Evolutionary conservation across 805 yeast species (phyloP), one percentile per base, ranked within the genome.

Genomic region (Wickerhamiella slavikovae): DNA sequence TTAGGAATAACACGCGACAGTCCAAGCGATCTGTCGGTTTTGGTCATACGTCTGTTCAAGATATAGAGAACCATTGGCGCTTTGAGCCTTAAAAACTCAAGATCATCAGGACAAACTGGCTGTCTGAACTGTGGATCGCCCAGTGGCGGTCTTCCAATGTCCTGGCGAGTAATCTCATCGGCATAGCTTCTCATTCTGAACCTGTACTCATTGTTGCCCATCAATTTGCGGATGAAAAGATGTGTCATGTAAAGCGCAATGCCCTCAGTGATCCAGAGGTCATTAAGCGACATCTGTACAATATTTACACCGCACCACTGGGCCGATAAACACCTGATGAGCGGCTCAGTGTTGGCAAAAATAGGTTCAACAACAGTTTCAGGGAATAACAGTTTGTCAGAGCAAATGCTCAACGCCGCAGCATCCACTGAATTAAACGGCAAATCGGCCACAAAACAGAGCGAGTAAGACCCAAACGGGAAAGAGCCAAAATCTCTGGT

Each of bases 301-400:
- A 89, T 79, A 47, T 78, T 79, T 21, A 89, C 72, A 12, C 95
- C 94, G 0, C 91, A 67, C 92, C 95, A 89, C 48, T 89, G 98
- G 4, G 68, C 64, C 0, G 96, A 75, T 14, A 89, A 50, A 0
- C 78, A 71, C 32, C 68, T 65, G 0, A 85, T 61, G 3, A 89
- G 48, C 0, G 57, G 47, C 35, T 77, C 80, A 0, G 93, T 77
- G 2, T 68, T 63, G 1, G 65, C 43, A 40, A 75, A 71, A 31
- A 79, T 58, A 1, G 91, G 85, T 38, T 89, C 98, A 19, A 89
- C 70, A 8, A 69, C 54, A 20, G 67, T 66, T 0, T 85, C 61
- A 0, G 83, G 71, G 42, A 79, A 85, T 8, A 89, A 49, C 7
- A 80, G 45, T 15, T 60, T 56, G 16, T 73, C 72, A 37, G 62